Conservation (phyloP, 805 yeast genomes). For the Dipodascopsis tothii region DNA sequence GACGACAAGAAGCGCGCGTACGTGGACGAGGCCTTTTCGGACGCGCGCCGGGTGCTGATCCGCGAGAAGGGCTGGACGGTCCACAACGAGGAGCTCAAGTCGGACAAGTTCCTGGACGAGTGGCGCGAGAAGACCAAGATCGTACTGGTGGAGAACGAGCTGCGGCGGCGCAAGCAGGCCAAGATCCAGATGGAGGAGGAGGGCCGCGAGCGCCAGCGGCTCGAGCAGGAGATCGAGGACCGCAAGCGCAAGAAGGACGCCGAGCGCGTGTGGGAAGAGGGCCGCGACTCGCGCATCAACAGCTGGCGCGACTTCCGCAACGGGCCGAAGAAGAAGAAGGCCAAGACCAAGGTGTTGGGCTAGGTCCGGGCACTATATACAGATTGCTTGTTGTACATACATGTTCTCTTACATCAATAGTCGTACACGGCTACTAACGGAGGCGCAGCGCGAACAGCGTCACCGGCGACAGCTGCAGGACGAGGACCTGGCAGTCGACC, state of each 20-base stretch:
- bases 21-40: constrained; percentile 41
- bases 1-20: constrained; percentile 36
- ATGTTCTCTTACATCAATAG: neutral
- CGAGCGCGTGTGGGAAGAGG: constrained; percentile 53
- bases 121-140: constrained; percentile 41
- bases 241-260: constrained; percentile 34
- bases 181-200: constrained; percentile 40
- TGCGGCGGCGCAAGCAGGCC: constrained; percentile 37
- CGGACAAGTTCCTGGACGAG: constrained; percentile 33
- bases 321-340: constrained; percentile 43
- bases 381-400: neutral
- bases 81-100: constrained; percentile 35
- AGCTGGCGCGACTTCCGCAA: constrained; percentile 51
- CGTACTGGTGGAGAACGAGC: constrained; percentile 41
- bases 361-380: constrained; percentile 3
- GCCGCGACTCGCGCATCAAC: constrained; percentile 48
- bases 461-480: neutral
- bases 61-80: constrained; percentile 34
- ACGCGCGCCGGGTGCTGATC: constrained; percentile 37
- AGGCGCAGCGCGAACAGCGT: neutral
- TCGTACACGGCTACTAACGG: neutral
- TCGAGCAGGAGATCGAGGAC: constrained; percentile 32
- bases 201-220: constrained; percentile 33
- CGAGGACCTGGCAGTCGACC: neutral
- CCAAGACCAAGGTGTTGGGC: constrained; percentile 39